phyloP scores from a whole-genome alignment of 1,139 yeast genomes.

The Sugiyamaella neomexicana region DNA sequence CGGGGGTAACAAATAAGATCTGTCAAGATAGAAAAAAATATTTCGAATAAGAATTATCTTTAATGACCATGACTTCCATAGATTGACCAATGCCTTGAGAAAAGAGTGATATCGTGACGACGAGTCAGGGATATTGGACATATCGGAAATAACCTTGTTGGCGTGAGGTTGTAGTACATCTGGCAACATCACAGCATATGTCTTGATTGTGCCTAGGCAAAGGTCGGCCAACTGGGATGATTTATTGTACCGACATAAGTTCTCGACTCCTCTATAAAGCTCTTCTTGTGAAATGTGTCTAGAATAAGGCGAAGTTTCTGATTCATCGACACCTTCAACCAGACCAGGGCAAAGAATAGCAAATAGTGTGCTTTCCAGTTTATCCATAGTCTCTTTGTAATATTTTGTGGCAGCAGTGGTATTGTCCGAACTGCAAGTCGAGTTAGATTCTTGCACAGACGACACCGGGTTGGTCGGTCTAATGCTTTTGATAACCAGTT shows the following conservation, averaged over 20 bases:
- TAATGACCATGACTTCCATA: constrained; percentile 35
- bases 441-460: neutral
- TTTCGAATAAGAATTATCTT: constrained; percentile 33
- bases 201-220: constrained; percentile 8
- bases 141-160: neutral
- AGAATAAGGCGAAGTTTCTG: constrained; percentile 8
- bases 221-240: constrained; percentile 32
- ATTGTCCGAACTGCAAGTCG: neutral
- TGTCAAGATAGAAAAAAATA: constrained; percentile 41
- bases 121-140: neutral
- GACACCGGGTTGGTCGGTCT: constrained; percentile 6
- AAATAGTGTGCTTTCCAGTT: constrained; percentile 30
- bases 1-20: constrained; percentile 38
- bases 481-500: constrained; percentile 24
- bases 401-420: constrained; percentile 24
- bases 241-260: constrained; percentile 39
- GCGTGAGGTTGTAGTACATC: neutral
- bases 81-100: constrained; percentile 20
- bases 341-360: constrained; percentile 26
- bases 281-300: constrained; percentile 33
- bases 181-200: constrained; percentile 7
- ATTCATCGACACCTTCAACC: neutral
- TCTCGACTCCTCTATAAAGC: constrained; percentile 43
- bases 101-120: constrained; percentile 6
- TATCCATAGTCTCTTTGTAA: constrained; percentile 26